Evolutionary conservation across 768 basidiomycete genomes (phyloP).

Genomic region (Pleurotus eryngii): DNA sequence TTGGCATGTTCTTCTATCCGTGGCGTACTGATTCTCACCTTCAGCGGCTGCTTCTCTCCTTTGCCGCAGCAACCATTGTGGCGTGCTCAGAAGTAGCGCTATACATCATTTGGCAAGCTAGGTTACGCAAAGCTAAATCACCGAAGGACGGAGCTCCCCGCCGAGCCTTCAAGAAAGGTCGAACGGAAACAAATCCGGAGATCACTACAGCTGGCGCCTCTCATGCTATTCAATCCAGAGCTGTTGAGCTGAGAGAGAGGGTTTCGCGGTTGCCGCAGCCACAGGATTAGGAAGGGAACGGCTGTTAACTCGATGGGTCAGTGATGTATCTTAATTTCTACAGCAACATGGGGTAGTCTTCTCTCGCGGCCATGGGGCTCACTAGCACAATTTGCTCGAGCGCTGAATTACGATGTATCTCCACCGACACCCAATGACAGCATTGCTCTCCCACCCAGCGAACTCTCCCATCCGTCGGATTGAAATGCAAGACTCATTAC

Average conservation of each 20-base stretch:
- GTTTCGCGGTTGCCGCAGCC: background rate
- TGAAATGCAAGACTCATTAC: no score
- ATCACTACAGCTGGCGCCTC: conserved; percentile 9
- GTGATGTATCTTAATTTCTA: no score
- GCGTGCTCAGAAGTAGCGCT: conserved; percentile 67
- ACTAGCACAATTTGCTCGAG: no score
- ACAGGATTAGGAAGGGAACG: no score
- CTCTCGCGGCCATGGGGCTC: no score
- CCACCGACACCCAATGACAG: no score
- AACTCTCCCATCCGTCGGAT: no score
- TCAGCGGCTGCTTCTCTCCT: conserved; percentile 59
- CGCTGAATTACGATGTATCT: no score
- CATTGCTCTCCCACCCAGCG: no score
- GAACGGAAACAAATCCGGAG: conserved; percentile 17
- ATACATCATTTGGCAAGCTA: conserved; percentile 71
- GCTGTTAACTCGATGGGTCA: no score
- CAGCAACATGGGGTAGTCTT: no score
- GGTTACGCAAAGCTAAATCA: conserved; percentile 27
- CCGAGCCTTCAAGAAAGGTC: conserved; percentile 29
- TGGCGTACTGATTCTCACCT: conserved; percentile 5
- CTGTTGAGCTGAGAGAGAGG: conserved; percentile 8
- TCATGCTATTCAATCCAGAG: conserved; percentile 7
- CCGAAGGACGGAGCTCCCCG: conserved; percentile 16
- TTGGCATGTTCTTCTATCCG: conserved; percentile 1
- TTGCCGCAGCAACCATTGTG: conserved; percentile 61